Evolutionary conservation across 2,329 filamentous ascomycete species (phyloP), one percentile per base, ranked within the genome.

Genomic region (Teratosphaeria destructans): DNA sequence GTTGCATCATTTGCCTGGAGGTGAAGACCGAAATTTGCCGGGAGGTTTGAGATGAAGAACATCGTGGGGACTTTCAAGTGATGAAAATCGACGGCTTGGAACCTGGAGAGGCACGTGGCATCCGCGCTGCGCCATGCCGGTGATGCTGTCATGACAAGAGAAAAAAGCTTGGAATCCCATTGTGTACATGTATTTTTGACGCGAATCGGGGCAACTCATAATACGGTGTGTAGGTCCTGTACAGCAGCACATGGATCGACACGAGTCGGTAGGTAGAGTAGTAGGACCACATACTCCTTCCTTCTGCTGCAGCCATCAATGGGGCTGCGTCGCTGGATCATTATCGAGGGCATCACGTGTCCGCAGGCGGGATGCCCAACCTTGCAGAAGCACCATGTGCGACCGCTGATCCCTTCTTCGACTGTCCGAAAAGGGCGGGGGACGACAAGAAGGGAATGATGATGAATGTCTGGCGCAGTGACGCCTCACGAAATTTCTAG

Each of bases 401-500:
- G 23, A 49, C 43, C 43, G 43, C 37, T 43, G 55, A 57, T 57
- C 55, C 19, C 39, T 57, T 35, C 54, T 56, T 14, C 32, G 26
- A 57, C 10, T 26, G 39, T 27, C 34, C 26, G 35, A 57, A 3
- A 23, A 27, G 37, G n/a, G 39, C 39, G 55, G 55, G 29, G 39
- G 27, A 52, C 23, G 23, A 26, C 37, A 26, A 57, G 39, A 32
- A 12, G 14, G 23, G 23, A 23, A 23, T 23, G 23, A n/a, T n/a
- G n/a, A n/a, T n/a, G 47, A n/a, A 26, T 8, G 26, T 27, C 39
- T 43, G 55, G 55, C n/a, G n/a, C n/a, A n/a, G n/a, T n/a, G n/a
- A n/a, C 23, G 55, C 55, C 55, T 52, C 23, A 43, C 55, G 37
- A 57, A 57, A 57, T 49, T 57, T 57, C 55, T 47, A 26, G 26